Evolutionary conservation across 768 basidiomycete genomes (phyloP), one percentile per base, ranked within the genome.

Genomic region (Psilocybe azurescens): DNA sequence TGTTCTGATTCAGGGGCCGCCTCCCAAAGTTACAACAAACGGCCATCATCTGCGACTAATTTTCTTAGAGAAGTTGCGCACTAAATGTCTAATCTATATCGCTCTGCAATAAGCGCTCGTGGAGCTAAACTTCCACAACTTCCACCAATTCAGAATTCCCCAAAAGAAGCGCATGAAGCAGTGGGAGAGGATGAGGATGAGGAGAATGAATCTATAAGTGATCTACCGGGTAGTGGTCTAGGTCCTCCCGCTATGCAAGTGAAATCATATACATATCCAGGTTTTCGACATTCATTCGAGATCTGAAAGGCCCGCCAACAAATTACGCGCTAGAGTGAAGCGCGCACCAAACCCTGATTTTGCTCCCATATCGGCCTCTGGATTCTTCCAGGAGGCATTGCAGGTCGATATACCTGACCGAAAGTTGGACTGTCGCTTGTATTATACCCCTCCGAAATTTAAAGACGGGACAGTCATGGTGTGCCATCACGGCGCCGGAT

Each of bases 401-500:
- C 89, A 94, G 68, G 89, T 98, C 48, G 73, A 82, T 0, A 86
- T 96, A 16, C 81, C 87, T 4, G 70, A 78, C 11, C 79, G 87
- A 6, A 79, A 79, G 18, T 84, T 94, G 4, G 87, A 90, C 52
- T 85, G 88, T 67, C 83, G 96, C 32, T 89, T 88, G 9, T 97
- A 98, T 75, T 92, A 96, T 72, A 91, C 93, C 0, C 84, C 90
- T 1, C 87, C 95, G 1, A 80, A 80, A 52, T 73, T 76, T 32
- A 65, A 77, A 18, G 78, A 81, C 55, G 83, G 81, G 38, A 89
- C 90, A 0, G 86, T 97, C 3, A 85, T 99, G 72, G 83, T 98
- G 5, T 96, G 93, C 76, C 95, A 97, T 69, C 97, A 99, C 67
- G 97, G 97, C 1, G 97, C 94, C 0, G 97, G 97, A 13, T 94